A percentile compares a stretch with the other conserved stretches of the same genome.
phyloP scores from a whole-genome alignment of 768 basidiomycete genomes.

The Boletus eberwhitei region DNA sequence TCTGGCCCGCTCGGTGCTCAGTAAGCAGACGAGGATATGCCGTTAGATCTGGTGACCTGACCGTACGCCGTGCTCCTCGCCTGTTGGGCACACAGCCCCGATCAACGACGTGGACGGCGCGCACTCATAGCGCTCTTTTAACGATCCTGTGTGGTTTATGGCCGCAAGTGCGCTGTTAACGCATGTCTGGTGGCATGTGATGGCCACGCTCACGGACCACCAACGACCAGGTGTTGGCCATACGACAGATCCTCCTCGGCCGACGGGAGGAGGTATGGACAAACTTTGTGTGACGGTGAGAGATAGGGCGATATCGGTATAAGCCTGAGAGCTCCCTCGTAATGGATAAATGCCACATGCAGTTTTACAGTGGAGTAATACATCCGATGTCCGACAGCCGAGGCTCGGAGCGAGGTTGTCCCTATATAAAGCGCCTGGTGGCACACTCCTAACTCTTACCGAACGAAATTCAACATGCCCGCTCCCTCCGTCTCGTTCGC shows the following conservation, averaged over 20 bases:
- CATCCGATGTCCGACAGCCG: neutral
- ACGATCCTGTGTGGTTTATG: neutral
- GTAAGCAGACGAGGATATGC: neutral
- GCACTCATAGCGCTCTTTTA: neutral
- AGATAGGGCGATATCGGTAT: neutral
- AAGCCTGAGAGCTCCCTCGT: too few relatives aligned
- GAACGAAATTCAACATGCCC: conserved; percentile 5
- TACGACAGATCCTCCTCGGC: too few relatives aligned
- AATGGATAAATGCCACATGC: too few relatives aligned
- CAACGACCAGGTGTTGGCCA: too few relatives aligned
- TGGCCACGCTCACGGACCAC: neutral
- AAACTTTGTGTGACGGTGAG: too few relatives aligned
- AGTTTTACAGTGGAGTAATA: too few relatives aligned
- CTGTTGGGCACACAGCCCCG: neutral
- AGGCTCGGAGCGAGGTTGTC: neutral
- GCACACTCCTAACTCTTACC: neutral
- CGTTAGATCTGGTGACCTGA: too few relatives aligned
- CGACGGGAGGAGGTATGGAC: too few relatives aligned
- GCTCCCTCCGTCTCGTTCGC: conserved; percentile 23
- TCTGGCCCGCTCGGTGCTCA: neutral
- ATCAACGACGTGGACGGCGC: neutral
- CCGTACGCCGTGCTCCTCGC: neutral
- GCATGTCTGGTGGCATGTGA: neutral
- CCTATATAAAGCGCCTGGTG: neutral
- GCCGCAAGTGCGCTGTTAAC: neutral